These are phyloP conservation scores for Fusarium scirpi DNA, from an alignment of 2,329 filamentous ascomycete species.

Conservation along the genomic window DNA sequence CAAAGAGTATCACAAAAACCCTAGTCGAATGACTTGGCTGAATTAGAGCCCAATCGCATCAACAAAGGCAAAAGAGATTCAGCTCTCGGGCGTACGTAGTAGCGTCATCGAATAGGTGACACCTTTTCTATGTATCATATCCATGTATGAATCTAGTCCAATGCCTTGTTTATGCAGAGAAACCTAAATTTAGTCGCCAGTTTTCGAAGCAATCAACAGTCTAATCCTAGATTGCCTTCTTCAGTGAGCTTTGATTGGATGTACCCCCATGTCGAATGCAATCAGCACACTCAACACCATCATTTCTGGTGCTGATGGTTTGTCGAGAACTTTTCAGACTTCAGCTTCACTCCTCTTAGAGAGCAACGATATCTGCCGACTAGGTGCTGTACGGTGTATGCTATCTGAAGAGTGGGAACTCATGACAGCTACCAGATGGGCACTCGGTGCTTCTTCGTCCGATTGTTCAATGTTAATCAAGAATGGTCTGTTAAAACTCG, in stretches of 20 bases:
- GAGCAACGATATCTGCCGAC: neutral
- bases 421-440: neutral
- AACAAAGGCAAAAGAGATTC: slow-evolving; percentile 2
- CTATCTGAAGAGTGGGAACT: neutral
- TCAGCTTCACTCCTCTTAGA: neutral
- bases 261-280: neutral
- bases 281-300: slow-evolving; percentile 11
- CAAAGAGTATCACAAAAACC: slow-evolving; percentile 8
- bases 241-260: slow-evolving; percentile 13
- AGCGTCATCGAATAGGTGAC: slow-evolving; percentile 4
- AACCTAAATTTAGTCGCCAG: slow-evolving; percentile 10
- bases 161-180: slow-evolving; percentile 1
- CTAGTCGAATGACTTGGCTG: slow-evolving; percentile 6
- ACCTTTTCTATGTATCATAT: neutral
- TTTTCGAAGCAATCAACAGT: slow-evolving; percentile 3
- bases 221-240: neutral
- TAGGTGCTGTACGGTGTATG: neutral
- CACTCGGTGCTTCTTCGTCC: neutral
- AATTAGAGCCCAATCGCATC: slow-evolving; percentile 13
- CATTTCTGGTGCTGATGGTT: neutral
- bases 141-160: neutral
- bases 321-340: neutral
- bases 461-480: neutral
- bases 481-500: slow-evolving; percentile 1
- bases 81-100: neutral